A percentile compares a stretch with the other conserved stretches of the same genome.
Conservation (phyloP, 805 yeast species). For the Saccharomycopsis microspora region DNA sequence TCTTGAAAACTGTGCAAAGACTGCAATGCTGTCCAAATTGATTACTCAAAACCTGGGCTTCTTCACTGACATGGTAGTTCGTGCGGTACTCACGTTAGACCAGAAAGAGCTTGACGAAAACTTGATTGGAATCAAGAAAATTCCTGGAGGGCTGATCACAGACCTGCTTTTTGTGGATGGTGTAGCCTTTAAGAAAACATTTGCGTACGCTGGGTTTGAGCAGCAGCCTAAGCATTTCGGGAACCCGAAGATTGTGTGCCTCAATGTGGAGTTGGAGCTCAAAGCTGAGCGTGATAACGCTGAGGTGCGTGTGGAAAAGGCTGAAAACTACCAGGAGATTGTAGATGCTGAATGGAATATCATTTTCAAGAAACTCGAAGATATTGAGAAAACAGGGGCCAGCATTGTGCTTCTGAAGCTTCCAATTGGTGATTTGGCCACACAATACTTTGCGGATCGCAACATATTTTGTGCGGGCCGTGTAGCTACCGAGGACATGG, state of each 20-base stretch:
- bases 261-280: conserved; percentile 89
- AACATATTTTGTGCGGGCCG: conserved; percentile 96
- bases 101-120: conserved; percentile 78
- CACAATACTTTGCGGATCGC: conserved; percentile 95
- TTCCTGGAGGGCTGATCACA: conserved; percentile 94
- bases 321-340: conserved; percentile 85
- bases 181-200: conserved; percentile 95
- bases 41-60: conserved; percentile 80
- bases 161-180: conserved; percentile 85
- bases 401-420: conserved; percentile 85
- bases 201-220: conserved; percentile 96
- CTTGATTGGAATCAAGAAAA: conserved; percentile 87
- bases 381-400: conserved; percentile 78
- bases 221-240: conserved; percentile 87
- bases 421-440: conserved; percentile 98
- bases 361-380: conserved; percentile 74
- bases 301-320: conserved; percentile 92
- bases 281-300: conserved; percentile 99
- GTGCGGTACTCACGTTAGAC: conserved; percentile 83
- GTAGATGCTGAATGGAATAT: conserved; percentile 99
- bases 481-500: conserved; percentile 80
- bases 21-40: conserved; percentile 95
- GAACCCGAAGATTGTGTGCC: conserved; percentile 71
- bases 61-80: conserved; percentile 94
- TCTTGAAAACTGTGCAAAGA: conserved; percentile 76